A percentile compares a stretch with the other conserved stretches of the same genome.
Conservation (phyloP, 73 alveolate species). For the Symbiodinium pilosum region DNA sequence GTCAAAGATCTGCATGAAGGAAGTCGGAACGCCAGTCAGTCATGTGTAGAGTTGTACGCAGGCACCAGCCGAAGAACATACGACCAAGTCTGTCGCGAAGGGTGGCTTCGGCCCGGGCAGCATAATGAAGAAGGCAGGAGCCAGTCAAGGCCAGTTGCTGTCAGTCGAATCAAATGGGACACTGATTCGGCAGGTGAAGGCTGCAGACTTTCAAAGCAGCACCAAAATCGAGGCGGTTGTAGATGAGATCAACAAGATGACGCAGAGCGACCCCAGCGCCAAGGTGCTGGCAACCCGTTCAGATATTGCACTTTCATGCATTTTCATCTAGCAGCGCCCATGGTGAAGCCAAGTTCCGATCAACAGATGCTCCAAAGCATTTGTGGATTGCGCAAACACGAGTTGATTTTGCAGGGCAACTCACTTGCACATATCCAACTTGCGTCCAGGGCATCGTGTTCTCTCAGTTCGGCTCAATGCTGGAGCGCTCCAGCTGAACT, state of each 20-base stretch:
- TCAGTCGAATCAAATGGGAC: neutral
- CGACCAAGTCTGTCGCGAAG: conserved; percentile 74
- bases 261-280: conserved; percentile 3
- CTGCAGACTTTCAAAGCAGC: conserved; percentile 91
- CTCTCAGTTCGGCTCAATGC: conserved; percentile 90
- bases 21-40: too few relatives aligned
- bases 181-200: conserved; percentile 46
- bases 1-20: too few relatives aligned
- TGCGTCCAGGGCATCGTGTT: conserved; percentile 70
- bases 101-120: conserved; percentile 84
- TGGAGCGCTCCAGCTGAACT: conserved; percentile 45
- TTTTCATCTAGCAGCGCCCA: too few relatives aligned
- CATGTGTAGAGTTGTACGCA: too few relatives aligned
- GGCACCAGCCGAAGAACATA: conserved; percentile 23
- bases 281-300: too few relatives aligned
- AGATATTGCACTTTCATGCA: too few relatives aligned
- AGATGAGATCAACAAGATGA: conserved; percentile 78
- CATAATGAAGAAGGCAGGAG: conserved; percentile 84
- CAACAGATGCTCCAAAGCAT: neutral
- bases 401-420: too few relatives aligned
- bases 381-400: too few relatives aligned
- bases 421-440: neutral
- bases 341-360: neutral
- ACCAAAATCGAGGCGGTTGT: conserved; percentile 93
- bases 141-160: neutral